Evolutionary conservation across 176 grass and related monocot species (phyloP).

Genomic region (Pharus latifolius): DNA sequence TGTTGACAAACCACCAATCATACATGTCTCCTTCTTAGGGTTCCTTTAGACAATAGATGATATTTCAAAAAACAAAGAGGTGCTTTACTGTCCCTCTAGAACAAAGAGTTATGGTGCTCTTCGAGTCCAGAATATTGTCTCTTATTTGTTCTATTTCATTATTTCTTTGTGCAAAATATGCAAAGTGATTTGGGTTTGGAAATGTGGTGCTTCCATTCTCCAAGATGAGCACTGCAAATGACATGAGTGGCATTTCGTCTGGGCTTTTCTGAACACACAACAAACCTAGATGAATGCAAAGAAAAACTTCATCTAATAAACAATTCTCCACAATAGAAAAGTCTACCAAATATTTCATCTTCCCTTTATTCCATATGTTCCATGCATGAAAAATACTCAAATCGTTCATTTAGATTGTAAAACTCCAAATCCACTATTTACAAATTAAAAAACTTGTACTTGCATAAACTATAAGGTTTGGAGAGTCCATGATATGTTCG

Average conservation of each 20-base stretch:
- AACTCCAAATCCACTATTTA: neutral
- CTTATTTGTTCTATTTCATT: too few relatives aligned
- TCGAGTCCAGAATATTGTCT: too few relatives aligned
- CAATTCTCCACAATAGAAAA: conserved; percentile 14
- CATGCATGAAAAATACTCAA: conserved; percentile 24
- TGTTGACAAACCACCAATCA: too few relatives aligned
- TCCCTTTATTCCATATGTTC: conserved; percentile 34
- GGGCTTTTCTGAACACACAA: conserved; percentile 42
- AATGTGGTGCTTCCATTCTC: conserved; percentile 23
- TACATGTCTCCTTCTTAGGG: too few relatives aligned
- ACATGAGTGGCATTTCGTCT: conserved; percentile 41
- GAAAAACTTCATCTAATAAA: conserved; percentile 17
- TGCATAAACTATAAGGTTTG: conserved; percentile 39
- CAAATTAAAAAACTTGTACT: conserved; percentile 1
- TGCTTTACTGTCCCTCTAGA: too few relatives aligned
- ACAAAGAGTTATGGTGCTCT: too few relatives aligned
- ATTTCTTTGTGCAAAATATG: too few relatives aligned
- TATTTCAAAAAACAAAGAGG: too few relatives aligned
- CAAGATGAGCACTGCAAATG: conserved; percentile 10
- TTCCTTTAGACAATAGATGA: too few relatives aligned
- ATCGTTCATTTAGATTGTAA: neutral
- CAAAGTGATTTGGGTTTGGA: neutral
- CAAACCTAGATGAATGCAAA: conserved; percentile 36
- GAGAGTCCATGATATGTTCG: conserved; percentile 11
- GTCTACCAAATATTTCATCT: conserved; percentile 27